phyloP scores from a whole-genome alignment of 2,329 filamentous ascomycete species.

The Alternaria conjuncta region DNA sequence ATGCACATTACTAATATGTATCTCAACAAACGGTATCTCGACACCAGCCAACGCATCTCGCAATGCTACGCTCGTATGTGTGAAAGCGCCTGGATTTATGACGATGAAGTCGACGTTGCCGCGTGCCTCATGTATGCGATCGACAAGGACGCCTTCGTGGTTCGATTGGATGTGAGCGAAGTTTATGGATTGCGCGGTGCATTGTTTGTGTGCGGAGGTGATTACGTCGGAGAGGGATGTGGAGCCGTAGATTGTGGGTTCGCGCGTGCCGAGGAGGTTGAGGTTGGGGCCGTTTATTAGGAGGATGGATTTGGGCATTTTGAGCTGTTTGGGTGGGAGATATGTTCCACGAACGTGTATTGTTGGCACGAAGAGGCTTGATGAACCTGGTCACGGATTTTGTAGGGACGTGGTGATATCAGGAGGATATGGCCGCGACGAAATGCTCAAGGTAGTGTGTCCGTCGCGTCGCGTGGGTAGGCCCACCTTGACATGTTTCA shows the following conservation, averaged over 20 bases:
- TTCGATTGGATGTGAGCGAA: constrained; percentile 75
- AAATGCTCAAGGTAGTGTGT: background rate
- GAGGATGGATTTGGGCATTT: constrained; percentile 61
- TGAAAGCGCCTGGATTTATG: constrained; percentile 78
- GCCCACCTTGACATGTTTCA: background rate
- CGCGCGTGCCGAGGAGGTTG: constrained; percentile 77
- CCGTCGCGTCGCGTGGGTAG: background rate
- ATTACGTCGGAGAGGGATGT: constrained; percentile 71
- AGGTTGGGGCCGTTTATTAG: constrained; percentile 85
- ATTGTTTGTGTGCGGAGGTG: constrained; percentile 57
- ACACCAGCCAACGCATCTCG: constrained; percentile 76
- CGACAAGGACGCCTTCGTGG: constrained; percentile 76
- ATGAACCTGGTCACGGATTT: background rate
- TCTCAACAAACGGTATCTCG: constrained; percentile 74
- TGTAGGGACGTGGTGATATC: background rate
- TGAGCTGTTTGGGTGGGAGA: background rate
- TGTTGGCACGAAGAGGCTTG: background rate
- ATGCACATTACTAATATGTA: constrained; percentile 80
- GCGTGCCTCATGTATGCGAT: constrained; percentile 73
- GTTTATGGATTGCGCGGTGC: constrained; percentile 55
- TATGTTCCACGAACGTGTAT: background rate
- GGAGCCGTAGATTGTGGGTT: constrained; percentile 75
- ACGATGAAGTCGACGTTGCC: constrained; percentile 67
- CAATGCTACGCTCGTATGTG: constrained; percentile 77
- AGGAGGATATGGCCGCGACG: background rate